Evolutionary conservation across 1,284 basidiomycete species (phyloP), one percentile per base, ranked within the genome.

Genomic region (Ganoderma meredithae): DNA sequence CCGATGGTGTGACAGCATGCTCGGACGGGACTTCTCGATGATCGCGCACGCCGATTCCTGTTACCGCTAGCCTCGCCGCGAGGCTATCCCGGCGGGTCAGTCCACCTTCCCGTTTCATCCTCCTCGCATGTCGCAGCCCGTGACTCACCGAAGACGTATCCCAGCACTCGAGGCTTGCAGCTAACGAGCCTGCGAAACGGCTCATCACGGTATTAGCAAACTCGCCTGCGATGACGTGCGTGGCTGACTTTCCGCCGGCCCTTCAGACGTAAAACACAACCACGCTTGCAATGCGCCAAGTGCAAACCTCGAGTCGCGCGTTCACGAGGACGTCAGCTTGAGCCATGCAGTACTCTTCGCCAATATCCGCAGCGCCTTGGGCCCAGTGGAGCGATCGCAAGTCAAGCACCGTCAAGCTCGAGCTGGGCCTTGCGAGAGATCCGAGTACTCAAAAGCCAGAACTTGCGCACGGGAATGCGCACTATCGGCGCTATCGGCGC

Each of bases 401-500:
- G 9, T 15, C 55, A n/a, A 22, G 17, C 31, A 10, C 33, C 17
- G 6, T 5, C 3, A 55, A 19, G 33, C 55, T 33, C 33, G 33
- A 33, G n/a, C 33, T 2, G n/a, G 55, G 5, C 55, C n/a, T n/a
- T 1, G 19, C 33, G 33, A 3, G 33, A 36, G 3, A 36, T 36
- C 33, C 4, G 8, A 8, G 4, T 36, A 36, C 33, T 36, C 8
- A 4, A 4, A 4, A 36, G 4, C 8, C 12, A 58, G 33, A 58
- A 19, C 55, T 4, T 8, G 55, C 55, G 9, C 19, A 10, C 15
- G 6, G 1, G 31, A n/a, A 58, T 8, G 33, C 33, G 33, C 19
- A 10, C 33, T 33, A 58, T 36, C 55, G 7, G 17, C 55, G 55
- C 55, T 58, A 33, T 36, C 55, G n/a, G 55, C 55, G 55, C 19